These are phyloP conservation scores for Silene conica DNA, from an alignment of 148 eudicot genomes.

Conservation along the genomic window DNA sequence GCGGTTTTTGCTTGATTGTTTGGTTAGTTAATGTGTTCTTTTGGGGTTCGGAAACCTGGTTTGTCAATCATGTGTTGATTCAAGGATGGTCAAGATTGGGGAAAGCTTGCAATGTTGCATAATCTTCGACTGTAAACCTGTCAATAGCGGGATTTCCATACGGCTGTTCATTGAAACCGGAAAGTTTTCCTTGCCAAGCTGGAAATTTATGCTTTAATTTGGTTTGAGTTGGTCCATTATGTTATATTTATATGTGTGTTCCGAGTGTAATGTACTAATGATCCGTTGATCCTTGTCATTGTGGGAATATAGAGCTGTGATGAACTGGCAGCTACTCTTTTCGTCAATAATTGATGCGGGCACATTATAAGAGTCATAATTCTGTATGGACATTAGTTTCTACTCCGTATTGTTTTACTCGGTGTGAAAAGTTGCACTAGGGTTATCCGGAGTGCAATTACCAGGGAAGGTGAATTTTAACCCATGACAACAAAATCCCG, in stretches of 20 bases:
- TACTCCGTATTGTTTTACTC: too few species aligned
- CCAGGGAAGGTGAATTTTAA: too few species aligned
- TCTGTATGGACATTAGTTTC: background rate
- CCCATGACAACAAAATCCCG: too few species aligned
- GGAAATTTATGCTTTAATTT: background rate
- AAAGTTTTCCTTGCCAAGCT: background rate
- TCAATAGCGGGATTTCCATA: background rate
- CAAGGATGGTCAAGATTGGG: background rate
- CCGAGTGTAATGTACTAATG: background rate
- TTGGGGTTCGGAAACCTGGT: background rate
- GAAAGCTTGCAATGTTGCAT: too few species aligned
- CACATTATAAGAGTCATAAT: background rate
- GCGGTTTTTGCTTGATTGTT: background rate
- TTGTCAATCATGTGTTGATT: constrained; percentile 8
- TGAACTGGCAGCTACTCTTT: background rate
- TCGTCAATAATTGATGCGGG: background rate
- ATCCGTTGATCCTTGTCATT: background rate
- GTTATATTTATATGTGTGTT: background rate
- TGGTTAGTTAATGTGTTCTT: background rate
- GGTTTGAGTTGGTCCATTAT: background rate
- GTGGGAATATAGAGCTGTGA: background rate
- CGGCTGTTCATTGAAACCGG: background rate
- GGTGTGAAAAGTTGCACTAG: too few species aligned
- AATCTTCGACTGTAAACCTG: background rate
- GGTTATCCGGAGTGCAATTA: too few species aligned